A percentile compares a stretch with the other conserved stretches of the same genome.
phyloP scores from a whole-genome alignment of 2,329 filamentous ascomycete species.

The Aureobasidium sp. region DNA sequence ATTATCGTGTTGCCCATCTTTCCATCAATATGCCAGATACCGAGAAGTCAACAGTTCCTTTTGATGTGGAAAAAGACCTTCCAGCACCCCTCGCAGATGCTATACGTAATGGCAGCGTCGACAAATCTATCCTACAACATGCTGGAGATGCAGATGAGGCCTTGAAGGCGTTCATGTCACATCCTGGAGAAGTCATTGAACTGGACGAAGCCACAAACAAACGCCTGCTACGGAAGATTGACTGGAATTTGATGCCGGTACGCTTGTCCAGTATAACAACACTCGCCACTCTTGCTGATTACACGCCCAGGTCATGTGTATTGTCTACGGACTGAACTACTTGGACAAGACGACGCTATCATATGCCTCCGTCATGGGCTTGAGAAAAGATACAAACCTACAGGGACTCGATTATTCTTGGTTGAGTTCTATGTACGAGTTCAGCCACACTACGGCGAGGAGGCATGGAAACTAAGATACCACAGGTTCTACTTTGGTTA shows the following conservation, averaged over 20 bases:
- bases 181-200: constrained; percentile 41
- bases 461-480: background rate
- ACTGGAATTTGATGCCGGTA: constrained; percentile 52
- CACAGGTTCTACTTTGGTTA: constrained; percentile 45
- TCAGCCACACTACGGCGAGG: background rate
- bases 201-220: constrained; percentile 50
- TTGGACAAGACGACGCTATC: constrained; percentile 50
- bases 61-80: constrained; percentile 20
- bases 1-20: background rate
- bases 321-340: constrained; percentile 51
- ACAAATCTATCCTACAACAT: constrained; percentile 38
- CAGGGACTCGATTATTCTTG: constrained; percentile 44
- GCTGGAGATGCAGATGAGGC: constrained; percentile 52
- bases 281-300: constrained; percentile 26
- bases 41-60: background rate
- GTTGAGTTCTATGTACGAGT: constrained; percentile 22
- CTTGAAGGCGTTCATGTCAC: constrained; percentile 45
- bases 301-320: constrained; percentile 34
- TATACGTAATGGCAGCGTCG: constrained; percentile 22
- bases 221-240: constrained; percentile 51
- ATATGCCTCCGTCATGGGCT: constrained; percentile 44
- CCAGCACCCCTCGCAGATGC: constrained; percentile 20
- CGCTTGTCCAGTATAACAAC: background rate
- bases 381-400: constrained; percentile 31
- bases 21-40: background rate